Percentiles rank a stretch among this genome's conserved stretches.
phyloP scores from a whole-genome alignment of 2,329 filamentous ascomycete genomes.

The Botryotinia calthae region DNA sequence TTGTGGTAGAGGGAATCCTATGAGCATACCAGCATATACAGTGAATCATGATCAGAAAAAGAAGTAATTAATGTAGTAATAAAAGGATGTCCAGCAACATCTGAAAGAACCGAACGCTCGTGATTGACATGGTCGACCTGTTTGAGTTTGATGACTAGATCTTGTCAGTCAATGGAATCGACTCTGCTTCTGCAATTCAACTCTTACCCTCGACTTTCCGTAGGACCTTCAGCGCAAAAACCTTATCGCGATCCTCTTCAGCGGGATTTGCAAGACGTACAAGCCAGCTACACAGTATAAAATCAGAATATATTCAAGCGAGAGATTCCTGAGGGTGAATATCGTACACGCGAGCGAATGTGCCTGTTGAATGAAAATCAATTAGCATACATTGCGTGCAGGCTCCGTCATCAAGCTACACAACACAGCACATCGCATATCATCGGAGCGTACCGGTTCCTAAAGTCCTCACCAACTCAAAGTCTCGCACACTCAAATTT shows the following conservation, averaged over 20 bases:
- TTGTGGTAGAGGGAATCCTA: conserved; percentile 22
- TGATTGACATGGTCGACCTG: conserved; percentile 85
- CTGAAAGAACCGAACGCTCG: conserved; percentile 73
- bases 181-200: not conserved
- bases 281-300: conserved; percentile 50
- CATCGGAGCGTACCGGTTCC: conserved; percentile 58
- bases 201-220: conserved; percentile 57
- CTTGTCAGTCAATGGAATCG: not conserved
- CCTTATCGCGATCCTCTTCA: conserved; percentile 56
- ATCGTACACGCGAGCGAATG: conserved; percentile 67
- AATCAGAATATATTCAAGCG: conserved; percentile 18
- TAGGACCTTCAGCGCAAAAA: conserved; percentile 81
- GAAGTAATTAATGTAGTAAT: conserved; percentile 76
- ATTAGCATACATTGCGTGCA: conserved; percentile 21
- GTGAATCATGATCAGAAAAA: conserved; percentile 74
- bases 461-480: conserved; percentile 70
- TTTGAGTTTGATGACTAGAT: conserved; percentile 71
- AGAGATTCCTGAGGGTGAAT: conserved; percentile 10
- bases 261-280: conserved; percentile 60
- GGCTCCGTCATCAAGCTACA: conserved; percentile 15
- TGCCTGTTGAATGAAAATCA: conserved; percentile 50
- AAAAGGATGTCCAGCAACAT: conserved; percentile 78
- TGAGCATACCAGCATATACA: conserved; percentile 67
- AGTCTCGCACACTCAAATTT: conserved; percentile 54
- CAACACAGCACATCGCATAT: conserved; percentile 15